Conservation (phyloP, 306 rosid species). For the Lathyrus sativus region DNA sequence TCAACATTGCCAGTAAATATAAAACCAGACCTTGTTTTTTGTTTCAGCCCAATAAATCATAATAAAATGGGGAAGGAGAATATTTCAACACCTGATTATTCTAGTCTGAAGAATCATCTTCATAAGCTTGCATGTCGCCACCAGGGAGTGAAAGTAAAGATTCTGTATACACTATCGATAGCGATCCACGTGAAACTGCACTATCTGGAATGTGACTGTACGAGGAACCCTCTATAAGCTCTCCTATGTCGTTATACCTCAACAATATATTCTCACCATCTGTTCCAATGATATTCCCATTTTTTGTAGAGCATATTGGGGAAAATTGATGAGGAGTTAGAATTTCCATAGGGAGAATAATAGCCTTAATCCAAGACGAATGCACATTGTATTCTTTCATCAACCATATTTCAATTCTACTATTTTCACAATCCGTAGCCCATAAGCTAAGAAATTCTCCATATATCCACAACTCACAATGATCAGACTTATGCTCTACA, state of each 20-base stretch:
- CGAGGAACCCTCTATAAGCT: not conserved
- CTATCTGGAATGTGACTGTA: not conserved
- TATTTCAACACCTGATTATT: not conserved
- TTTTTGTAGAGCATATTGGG: constrained; percentile 11
- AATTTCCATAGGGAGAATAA: not conserved
- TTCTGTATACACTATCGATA: constrained; percentile 1
- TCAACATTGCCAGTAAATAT: not conserved
- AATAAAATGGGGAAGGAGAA: not conserved
- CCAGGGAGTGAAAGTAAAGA: constrained; percentile 34
- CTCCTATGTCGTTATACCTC: constrained; percentile 15
- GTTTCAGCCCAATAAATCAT: not conserved
- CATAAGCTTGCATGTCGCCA: not conserved
- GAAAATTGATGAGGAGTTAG: not conserved
- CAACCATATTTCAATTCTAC: constrained; percentile 25
- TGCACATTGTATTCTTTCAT: constrained; percentile 30
- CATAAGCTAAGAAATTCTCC: constrained; percentile 21
- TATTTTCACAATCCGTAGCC: not conserved
- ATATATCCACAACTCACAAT: not conserved
- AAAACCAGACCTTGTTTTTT: not conserved
- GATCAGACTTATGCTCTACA: too few relatives aligned
- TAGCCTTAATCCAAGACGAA: constrained; percentile 38
- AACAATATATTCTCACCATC: not conserved
- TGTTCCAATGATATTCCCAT: constrained; percentile 32
- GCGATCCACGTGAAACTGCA: too few relatives aligned
- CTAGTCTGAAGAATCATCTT: not conserved